Evolutionary conservation across 768 basidiomycete species (phyloP).

Genomic region (Thelephora ganbajun): DNA sequence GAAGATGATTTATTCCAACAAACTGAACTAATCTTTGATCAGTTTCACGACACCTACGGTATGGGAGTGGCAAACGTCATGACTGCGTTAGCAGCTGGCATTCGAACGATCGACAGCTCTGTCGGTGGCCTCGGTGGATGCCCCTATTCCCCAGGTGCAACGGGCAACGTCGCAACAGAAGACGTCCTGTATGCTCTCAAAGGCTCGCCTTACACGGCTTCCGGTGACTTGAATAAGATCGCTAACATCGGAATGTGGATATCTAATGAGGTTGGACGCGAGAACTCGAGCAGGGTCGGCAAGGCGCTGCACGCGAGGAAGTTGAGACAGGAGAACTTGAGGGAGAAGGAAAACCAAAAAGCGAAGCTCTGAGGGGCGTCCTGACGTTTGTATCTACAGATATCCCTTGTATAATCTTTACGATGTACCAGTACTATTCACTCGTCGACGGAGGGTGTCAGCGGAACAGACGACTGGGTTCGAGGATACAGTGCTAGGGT

Average conservation of each 20-base stretch:
- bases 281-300: constrained; percentile 67
- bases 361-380: constrained; percentile 3
- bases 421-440: background rate
- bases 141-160: constrained; percentile 92
- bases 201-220: constrained; percentile 43
- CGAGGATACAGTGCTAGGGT: background rate
- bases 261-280: constrained; percentile 44
- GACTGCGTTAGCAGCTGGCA: constrained; percentile 54
- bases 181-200: constrained; percentile 78
- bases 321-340: constrained; percentile 19
- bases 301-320: constrained; percentile 49
- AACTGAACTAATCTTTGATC: constrained; percentile 5
- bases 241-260: constrained; percentile 80
- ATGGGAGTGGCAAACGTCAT: constrained; percentile 70
- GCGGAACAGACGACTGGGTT: too few species aligned
- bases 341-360: constrained; percentile 7
- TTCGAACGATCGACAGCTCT: constrained; percentile 72
- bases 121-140: constrained; percentile 91
- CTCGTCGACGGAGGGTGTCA: background rate
- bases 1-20: background rate
- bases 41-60: constrained; percentile 90
- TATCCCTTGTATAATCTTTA: background rate
- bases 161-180: constrained; percentile 91
- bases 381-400: background rate
- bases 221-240: constrained; percentile 51